These are phyloP conservation scores for Stentor coeruleus DNA, from an alignment of 73 alveolate genomes.

Conservation along the genomic window DNA sequence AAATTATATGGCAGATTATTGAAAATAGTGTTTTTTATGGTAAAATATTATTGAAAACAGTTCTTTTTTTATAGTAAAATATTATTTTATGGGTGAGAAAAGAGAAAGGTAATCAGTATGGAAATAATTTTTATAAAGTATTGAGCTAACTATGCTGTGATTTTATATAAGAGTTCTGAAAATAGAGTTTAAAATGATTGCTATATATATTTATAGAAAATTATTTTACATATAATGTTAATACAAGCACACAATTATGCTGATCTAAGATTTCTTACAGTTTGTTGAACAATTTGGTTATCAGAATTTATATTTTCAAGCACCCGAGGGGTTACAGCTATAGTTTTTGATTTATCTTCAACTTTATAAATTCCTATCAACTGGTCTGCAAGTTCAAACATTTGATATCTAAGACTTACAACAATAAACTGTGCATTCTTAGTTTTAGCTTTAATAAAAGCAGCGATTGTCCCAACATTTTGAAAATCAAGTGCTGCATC, in stretches of 20 bases:
- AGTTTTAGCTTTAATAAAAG: constrained; percentile 63
- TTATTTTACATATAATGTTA: too few species aligned
- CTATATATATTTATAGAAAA: too few species aligned
- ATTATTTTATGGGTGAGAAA: too few species aligned
- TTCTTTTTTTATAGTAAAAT: not conserved
- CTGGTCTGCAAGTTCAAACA: constrained; percentile 88
- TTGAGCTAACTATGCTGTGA: too few species aligned
- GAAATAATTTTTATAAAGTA: too few species aligned
- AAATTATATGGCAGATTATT: too few species aligned
- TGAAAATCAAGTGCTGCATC: constrained; percentile 95
- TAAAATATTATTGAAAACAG: not conserved
- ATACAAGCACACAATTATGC: too few species aligned
- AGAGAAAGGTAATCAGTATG: too few species aligned
- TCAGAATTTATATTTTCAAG: constrained; percentile 8
- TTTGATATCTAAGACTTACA: constrained; percentile 85
- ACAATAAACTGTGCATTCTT: constrained; percentile 87
- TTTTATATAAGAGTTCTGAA: too few species aligned
- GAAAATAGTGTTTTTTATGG: not conserved
- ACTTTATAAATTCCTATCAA: constrained; percentile 78
- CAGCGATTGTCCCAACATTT: constrained; percentile 88
- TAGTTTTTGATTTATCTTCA: constrained; percentile 64
- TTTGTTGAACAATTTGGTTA: constrained; percentile 25
- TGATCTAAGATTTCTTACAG: not conserved
- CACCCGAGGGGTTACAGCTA: constrained; percentile 55
- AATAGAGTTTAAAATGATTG: too few species aligned